Conservation (phyloP, 257 asterid genomes). For the Solanum rostratum region DNA sequence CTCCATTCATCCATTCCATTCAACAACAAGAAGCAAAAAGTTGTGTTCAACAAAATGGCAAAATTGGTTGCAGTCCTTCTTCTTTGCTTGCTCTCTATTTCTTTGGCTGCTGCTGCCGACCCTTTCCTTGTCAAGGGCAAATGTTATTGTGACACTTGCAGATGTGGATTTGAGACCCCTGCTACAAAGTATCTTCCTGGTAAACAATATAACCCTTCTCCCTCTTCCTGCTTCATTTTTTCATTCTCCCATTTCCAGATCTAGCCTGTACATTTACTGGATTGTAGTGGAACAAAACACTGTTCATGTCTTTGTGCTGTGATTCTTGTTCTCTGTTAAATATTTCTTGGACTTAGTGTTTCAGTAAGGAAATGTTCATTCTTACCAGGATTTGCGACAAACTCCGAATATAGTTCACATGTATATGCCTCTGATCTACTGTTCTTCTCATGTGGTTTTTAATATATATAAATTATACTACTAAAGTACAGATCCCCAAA, state of each 20-base stretch:
- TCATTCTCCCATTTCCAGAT: neutral
- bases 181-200: conserved; percentile 41
- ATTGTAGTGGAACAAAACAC: neutral
- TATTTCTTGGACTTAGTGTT: neutral
- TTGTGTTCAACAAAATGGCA: conserved; percentile 25
- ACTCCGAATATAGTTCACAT: too few species aligned
- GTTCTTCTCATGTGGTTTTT: too few species aligned
- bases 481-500: too few species aligned
- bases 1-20: neutral
- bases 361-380: neutral
- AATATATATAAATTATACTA: too few species aligned
- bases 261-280: neutral
- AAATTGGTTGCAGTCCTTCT: conserved; percentile 24
- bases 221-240: neutral
- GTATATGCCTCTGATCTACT: too few species aligned
- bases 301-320: neutral
- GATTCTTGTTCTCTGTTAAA: neutral
- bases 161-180: conserved; percentile 57
- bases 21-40: neutral
- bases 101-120: conserved; percentile 18
- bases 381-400: too few species aligned
- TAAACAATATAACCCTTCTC: neutral
- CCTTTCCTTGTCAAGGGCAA: conserved; percentile 33
- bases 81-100: conserved; percentile 25
- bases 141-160: conserved; percentile 71